Evolutionary conservation across 192 early-diverging fungal genomes (phyloP), one percentile per base, ranked within the genome.

Genomic region (Coemansia nantahalensis): DNA sequence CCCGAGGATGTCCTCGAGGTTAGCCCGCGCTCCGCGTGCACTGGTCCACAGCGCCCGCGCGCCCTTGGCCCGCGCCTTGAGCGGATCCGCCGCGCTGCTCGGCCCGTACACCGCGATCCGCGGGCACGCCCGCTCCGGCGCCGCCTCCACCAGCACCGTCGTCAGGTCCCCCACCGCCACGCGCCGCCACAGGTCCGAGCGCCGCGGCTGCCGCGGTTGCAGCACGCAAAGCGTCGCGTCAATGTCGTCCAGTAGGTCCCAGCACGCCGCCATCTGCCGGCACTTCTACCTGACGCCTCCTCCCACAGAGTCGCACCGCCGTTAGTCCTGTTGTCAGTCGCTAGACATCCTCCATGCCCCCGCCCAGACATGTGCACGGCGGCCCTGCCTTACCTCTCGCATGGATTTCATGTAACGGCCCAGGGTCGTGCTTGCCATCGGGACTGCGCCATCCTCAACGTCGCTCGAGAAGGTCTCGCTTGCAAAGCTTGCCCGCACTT

Each of bases 101-200:
- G 71, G 71, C 0, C 71, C 71, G 35, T 75, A 75, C 2, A 75
- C 38, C 15, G 51, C 45, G 4, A 75, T 35, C 28, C 45, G 49
- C 2, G 68, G 71, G 13, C 48, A 55, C 34, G 36, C 38, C 5
- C 54, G 22, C 10, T 59, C 64, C 0, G 70, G 51, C 6, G 59
- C 45, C 12, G 59, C 51, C 16, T 74, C 59, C 3, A 74, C 32
- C 2, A 62, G 45, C 2, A 63, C 70, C 1, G 48, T 62, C 11
- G 43, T 42, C 12, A 74, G 42, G 1, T 59, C 51, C 10, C 51
- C 46, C 23, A 66, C 42, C 0, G 63, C 63, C 32, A 74, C 46
- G 42, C 70, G 45, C 10, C 70, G 58, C 59, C 63, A 66, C 2
- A 74, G 63, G 16, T 74, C 70, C 2, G 17, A 36, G 3, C 70